Percentiles rank a stretch among this genome's conserved stretches.
These are phyloP conservation scores for Monosporascus sp. DNA, from an alignment of 2,329 filamentous ascomycete genomes.

Conservation along the genomic window DNA sequence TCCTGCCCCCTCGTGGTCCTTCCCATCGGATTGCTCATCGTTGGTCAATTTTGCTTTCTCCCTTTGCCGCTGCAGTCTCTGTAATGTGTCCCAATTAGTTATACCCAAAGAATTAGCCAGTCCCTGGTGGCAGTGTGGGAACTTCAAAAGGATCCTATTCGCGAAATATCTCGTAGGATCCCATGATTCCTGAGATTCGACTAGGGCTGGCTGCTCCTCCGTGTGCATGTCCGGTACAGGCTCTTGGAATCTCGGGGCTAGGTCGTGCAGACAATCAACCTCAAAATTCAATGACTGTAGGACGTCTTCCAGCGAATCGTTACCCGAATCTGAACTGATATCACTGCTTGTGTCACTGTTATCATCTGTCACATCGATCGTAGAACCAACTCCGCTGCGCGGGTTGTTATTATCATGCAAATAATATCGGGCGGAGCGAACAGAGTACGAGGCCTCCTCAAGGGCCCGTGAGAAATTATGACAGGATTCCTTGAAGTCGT, in stretches of 20 bases:
- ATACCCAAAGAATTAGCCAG: background rate
- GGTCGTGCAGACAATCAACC: conserved; percentile 1
- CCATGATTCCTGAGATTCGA: background rate
- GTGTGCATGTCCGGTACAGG: background rate
- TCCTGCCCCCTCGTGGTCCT: too few relatives aligned
- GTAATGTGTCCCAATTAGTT: background rate
- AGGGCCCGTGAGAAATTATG: too few relatives aligned
- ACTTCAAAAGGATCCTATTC: conserved; percentile 1
- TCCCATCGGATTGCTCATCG: too few relatives aligned
- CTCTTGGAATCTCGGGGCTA: conserved; percentile 3
- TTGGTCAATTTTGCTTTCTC: too few relatives aligned
- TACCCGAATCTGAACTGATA: too few relatives aligned
- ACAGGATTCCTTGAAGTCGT: too few relatives aligned
- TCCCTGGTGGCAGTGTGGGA: background rate
- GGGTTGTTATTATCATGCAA: too few relatives aligned
- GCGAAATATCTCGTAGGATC: background rate
- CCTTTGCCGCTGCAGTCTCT: background rate
- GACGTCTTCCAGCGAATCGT: background rate
- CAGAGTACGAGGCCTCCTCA: too few relatives aligned
- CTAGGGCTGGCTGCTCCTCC: background rate
- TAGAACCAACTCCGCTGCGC: too few relatives aligned
- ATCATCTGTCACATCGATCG: too few relatives aligned
- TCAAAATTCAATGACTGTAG: background rate
- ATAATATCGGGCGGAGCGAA: too few relatives aligned
- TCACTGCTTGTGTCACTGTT: too few relatives aligned